These are phyloP conservation scores for Taphrina communis DNA, from an alignment of 1,139 yeast genomes.

Conservation along the genomic window DNA sequence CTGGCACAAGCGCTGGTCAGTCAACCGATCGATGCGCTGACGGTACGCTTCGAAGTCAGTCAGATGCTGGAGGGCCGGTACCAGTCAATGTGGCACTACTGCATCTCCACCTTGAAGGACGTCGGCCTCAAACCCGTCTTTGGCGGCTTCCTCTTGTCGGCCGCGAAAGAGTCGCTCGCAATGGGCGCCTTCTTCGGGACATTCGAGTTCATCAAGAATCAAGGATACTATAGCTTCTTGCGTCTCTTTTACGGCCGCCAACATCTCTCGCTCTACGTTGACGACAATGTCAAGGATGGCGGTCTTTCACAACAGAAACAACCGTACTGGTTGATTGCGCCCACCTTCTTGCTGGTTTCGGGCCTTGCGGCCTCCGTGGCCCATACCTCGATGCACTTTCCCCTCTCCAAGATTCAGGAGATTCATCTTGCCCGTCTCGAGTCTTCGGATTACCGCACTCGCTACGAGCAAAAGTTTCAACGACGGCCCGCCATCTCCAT, in stretches of 20 bases:
- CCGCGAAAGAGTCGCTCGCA: slow-evolving; percentile 80
- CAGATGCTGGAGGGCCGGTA: slow-evolving; percentile 71
- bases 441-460: slow-evolving; percentile 65
- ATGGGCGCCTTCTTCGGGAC: slow-evolving; percentile 86
- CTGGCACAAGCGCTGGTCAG: slow-evolving; percentile 87
- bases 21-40: slow-evolving; percentile 91
- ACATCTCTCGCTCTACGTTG: slow-evolving; percentile 24
- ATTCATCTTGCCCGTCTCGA: slow-evolving; percentile 79
- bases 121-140: slow-evolving; percentile 84
- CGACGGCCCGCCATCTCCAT: slow-evolving; percentile 39
- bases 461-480: slow-evolving; percentile 29
- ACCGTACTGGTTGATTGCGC: slow-evolving; percentile 49
- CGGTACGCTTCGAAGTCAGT: slow-evolving; percentile 76
- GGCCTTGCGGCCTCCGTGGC: slow-evolving; percentile 88
- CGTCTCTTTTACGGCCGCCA: slow-evolving; percentile 43
- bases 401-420: slow-evolving; percentile 77
- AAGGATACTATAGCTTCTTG: slow-evolving; percentile 43
- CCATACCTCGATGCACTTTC: slow-evolving; percentile 79
- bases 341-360: slow-evolving; percentile 77
- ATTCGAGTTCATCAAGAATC: slow-evolving; percentile 73
- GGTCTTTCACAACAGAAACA: neutral
- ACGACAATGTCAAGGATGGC: neutral
- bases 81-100: slow-evolving; percentile 77
- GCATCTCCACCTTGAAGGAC: slow-evolving; percentile 67
- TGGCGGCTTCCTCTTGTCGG: slow-evolving; percentile 81